phyloP scores from a whole-genome alignment of 1,139 yeast species.

The Suhomyces panamericanus region DNA sequence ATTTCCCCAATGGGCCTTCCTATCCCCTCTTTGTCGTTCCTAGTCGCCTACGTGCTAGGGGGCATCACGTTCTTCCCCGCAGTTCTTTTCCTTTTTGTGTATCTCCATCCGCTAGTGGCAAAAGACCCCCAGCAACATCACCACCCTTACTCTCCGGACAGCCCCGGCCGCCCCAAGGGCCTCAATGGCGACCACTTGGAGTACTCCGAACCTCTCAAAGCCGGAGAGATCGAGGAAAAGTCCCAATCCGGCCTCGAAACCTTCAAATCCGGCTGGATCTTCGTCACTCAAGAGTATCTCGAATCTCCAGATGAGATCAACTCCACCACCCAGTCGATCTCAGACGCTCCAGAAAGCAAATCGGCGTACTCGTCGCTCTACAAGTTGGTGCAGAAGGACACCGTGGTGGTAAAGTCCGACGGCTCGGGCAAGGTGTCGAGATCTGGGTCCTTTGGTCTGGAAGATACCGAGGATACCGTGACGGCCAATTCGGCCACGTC shows the following conservation, averaged over 20 bases:
- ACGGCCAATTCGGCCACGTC: not conserved
- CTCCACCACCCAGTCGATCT: slow-evolving; percentile 35
- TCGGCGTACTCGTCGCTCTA: slow-evolving; percentile 62
- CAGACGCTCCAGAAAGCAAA: slow-evolving; percentile 44
- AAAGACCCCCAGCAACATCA: not conserved
- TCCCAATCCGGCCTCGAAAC: slow-evolving; percentile 63
- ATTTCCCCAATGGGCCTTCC: slow-evolving; percentile 19
- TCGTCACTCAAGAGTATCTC: slow-evolving; percentile 76
- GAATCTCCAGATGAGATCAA: slow-evolving; percentile 43
- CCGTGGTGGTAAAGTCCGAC: slow-evolving; percentile 23
- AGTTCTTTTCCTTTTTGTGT: slow-evolving; percentile 37
- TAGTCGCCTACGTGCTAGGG: slow-evolving; percentile 54
- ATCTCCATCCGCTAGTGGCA: slow-evolving; percentile 32
- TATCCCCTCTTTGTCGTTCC: slow-evolving; percentile 13
- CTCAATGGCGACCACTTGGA: slow-evolving; percentile 10
- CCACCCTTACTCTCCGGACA: not conserved
- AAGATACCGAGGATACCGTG: not conserved
- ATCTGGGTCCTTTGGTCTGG: slow-evolving; percentile 18
- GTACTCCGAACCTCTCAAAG: slow-evolving; percentile 35
- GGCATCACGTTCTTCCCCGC: slow-evolving; percentile 79
- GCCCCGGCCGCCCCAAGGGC: not conserved
- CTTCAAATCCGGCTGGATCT: slow-evolving; percentile 75
- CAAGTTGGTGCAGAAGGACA: slow-evolving; percentile 47
- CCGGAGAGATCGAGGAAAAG: slow-evolving; percentile 63
- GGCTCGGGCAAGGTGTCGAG: slow-evolving; percentile 16